Percentiles rank a stretch among this genome's conserved stretches.
phyloP scores from a whole-genome alignment of 192 early-diverging fungal genomes.

The Geranomyces variabilis region DNA sequence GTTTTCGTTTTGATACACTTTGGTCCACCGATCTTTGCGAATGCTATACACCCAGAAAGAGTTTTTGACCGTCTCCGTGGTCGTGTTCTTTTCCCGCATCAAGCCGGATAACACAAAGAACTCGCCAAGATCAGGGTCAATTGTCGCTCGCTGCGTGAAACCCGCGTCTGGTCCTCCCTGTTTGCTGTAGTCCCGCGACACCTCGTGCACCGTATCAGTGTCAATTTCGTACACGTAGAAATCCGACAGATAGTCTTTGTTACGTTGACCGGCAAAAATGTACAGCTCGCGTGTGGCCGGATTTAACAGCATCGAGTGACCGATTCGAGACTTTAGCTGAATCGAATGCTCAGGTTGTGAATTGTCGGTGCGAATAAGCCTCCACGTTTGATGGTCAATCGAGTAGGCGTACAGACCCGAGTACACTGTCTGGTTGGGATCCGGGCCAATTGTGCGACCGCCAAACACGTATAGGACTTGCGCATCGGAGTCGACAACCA shows the following conservation, averaged over 20 bases:
- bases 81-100: conserved; percentile 60
- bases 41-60: conserved; percentile 78
- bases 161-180: conserved; percentile 78
- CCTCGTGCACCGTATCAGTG: conserved; percentile 75
- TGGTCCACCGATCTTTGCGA: conserved; percentile 59
- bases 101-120: conserved; percentile 83
- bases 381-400: conserved; percentile 72
- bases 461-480: conserved; percentile 88
- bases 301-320: conserved; percentile 90
- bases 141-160: conserved; percentile 82
- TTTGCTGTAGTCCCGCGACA: conserved; percentile 74
- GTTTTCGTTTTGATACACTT: conserved; percentile 74
- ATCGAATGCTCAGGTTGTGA: conserved; percentile 50
- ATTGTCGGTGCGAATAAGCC: conserved; percentile 68
- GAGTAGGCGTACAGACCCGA: conserved; percentile 88
- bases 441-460: conserved; percentile 68
- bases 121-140: conserved; percentile 77
- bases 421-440: conserved; percentile 71
- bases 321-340: conserved; percentile 83
- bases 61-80: conserved; percentile 68
- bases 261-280: conserved; percentile 87
- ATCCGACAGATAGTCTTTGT: conserved; percentile 78
- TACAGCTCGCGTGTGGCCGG: conserved; percentile 71
- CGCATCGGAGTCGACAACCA: conserved; percentile 78
- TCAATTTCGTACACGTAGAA: conserved; percentile 85